Evolutionary conservation across 1,139 yeast species (phyloP).

Genomic region (Oligophagozyma castellii): DNA sequence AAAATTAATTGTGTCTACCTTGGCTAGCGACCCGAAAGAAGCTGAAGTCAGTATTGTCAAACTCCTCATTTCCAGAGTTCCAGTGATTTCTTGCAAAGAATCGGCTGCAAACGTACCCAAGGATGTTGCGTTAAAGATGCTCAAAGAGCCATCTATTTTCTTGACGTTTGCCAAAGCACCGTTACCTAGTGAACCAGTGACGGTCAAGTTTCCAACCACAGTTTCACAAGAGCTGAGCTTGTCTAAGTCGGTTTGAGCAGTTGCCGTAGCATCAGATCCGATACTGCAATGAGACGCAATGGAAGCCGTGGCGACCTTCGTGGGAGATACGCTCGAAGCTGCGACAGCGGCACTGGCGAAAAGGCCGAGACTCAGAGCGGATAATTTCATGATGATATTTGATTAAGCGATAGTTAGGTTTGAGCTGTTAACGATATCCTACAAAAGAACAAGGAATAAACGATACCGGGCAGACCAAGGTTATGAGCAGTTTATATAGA

Average conservation of each 20-base stretch:
- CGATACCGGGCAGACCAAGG: no score
- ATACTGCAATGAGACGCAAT: slow-evolving; percentile 30
- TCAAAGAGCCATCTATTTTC: slow-evolving; percentile 64
- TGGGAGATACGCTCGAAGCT: slow-evolving; percentile 26
- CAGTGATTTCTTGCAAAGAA: slow-evolving; percentile 59
- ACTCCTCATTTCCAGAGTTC: slow-evolving; percentile 45
- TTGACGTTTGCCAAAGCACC: slow-evolving; percentile 48
- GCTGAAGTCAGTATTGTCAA: slow-evolving; percentile 58
- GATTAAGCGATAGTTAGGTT: no score
- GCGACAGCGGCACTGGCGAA: slow-evolving; percentile 10
- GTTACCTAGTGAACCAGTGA: slow-evolving; percentile 47
- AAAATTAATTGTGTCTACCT: slow-evolving; percentile 69
- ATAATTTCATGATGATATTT: slow-evolving; percentile 1
- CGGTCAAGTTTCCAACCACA: slow-evolving; percentile 63
- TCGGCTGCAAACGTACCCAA: slow-evolving; percentile 65
- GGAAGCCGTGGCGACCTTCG: no score
- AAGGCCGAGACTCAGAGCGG: not conserved
- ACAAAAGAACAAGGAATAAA: no score
- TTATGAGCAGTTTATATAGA: no score
- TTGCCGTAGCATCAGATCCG: slow-evolving; percentile 48
- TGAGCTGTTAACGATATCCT: no score
- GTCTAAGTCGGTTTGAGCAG: slow-evolving; percentile 70
- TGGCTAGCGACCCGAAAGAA: slow-evolving; percentile 64
- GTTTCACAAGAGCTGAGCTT: slow-evolving; percentile 60
- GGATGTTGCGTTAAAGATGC: slow-evolving; percentile 48